Percentiles rank a stretch among this genome's conserved stretches.
Conservation (phyloP, 2,329 filamentous ascomycete genomes). For the Didymella lethalis region DNA sequence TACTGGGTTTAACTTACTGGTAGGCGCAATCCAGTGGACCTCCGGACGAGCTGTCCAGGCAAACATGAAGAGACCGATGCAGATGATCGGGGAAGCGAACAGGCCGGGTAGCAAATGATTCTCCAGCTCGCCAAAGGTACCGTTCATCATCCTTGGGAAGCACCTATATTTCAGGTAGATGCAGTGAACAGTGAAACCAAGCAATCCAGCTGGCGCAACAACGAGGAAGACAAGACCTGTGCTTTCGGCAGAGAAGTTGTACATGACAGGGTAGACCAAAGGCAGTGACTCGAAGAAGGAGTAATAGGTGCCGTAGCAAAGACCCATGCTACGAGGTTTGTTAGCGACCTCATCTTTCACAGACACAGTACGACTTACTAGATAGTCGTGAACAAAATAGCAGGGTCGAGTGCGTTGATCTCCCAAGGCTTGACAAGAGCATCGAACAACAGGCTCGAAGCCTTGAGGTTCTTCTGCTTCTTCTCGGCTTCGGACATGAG, state of each 20-base stretch:
- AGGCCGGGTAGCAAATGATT: conserved; percentile 75
- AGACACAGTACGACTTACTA: conserved; percentile 57
- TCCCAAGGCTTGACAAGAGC: conserved; percentile 78
- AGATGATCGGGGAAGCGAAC: conserved; percentile 62
- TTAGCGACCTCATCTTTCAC: neutral
- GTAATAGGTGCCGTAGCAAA: conserved; percentile 76
- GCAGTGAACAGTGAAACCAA: conserved; percentile 69
- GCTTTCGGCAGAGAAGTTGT: conserved; percentile 74
- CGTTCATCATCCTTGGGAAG: conserved; percentile 65
- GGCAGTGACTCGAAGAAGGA: conserved; percentile 73
- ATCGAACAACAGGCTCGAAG: conserved; percentile 56
- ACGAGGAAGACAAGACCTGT: conserved; percentile 88
- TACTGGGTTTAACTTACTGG: conserved; percentile 27
- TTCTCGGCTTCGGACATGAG: conserved; percentile 82
- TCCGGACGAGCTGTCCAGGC: conserved; percentile 69
- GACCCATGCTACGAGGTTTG: conserved; percentile 65
- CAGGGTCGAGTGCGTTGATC: conserved; percentile 81
- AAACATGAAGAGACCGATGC: conserved; percentile 70
- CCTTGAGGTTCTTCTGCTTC: conserved; percentile 59
- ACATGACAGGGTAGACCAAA: conserved; percentile 75
- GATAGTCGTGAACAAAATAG: conserved; percentile 80
- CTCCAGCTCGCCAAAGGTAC: conserved; percentile 74
- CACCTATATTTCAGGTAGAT: conserved; percentile 81
- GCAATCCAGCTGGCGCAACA: conserved; percentile 73
- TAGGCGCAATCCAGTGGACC: conserved; percentile 65